Conservation (phyloP, 106 monocot species). For the Xerophyta viscosa region DNA sequence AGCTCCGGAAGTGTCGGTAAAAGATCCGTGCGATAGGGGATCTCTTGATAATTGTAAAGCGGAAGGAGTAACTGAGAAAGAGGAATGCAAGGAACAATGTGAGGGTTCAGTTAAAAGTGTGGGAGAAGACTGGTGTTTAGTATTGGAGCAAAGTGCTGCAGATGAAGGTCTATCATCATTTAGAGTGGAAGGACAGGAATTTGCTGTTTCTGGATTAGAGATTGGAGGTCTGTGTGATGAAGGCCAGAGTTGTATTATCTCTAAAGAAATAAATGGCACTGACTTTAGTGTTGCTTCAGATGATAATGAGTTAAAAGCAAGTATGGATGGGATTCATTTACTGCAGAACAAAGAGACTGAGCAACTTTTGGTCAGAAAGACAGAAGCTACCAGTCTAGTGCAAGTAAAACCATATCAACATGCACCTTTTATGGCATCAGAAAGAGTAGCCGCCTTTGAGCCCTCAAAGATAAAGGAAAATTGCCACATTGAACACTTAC, state of each 20-base stretch:
- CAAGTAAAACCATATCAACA: neutral
- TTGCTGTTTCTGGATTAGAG: constrained; percentile 9
- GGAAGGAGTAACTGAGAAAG: neutral
- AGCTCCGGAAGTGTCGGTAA: neutral
- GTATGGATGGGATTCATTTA: neutral
- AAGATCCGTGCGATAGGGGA: neutral
- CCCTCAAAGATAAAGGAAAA: constrained; percentile 1
- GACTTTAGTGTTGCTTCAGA: neutral
- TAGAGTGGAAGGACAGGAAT: constrained; percentile 6
- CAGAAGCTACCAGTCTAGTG: neutral
- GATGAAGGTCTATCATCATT: constrained; percentile 10
- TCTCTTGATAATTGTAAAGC: neutral
- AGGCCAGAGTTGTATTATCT: neutral
- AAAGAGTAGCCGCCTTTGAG: constrained; percentile 3
- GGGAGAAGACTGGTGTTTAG: neutral
- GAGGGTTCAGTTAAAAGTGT: neutral
- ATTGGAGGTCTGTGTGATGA: constrained; percentile 12
- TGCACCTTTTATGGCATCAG: neutral
- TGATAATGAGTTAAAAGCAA: neutral
- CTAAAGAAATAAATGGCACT: constrained; percentile 3
- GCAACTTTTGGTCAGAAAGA: neutral
- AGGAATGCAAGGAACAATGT: neutral
- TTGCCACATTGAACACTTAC: neutral
- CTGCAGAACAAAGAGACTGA: neutral
- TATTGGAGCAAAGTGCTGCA: neutral